A percentile compares a stretch with the other conserved stretches of the same genome.
Evolutionary conservation across 208 protist species (phyloP).

Genomic region (Herpetomonas samuelpessoai): DNA sequence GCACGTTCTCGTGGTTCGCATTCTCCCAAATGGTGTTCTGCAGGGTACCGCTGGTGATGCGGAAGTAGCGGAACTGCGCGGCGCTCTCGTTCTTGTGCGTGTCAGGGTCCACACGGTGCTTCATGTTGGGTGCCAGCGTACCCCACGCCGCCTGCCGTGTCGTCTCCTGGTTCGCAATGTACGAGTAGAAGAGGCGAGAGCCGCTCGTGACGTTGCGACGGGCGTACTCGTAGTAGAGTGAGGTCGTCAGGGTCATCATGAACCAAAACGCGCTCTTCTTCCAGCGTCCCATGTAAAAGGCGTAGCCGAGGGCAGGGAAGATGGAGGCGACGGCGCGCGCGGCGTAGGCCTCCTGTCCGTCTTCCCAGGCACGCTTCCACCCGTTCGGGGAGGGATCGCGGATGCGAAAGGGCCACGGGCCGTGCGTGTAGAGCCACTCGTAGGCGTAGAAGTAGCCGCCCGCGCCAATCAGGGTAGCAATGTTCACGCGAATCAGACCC

Average conservation of each 20-base stretch:
- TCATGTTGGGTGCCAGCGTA: slow-evolving; percentile 51
- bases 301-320: slow-evolving; percentile 75
- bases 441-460: slow-evolving; percentile 86
- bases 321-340: slow-evolving; percentile 58
- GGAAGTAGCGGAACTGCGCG: slow-evolving; percentile 75
- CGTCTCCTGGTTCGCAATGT: slow-evolving; percentile 57
- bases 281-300: slow-evolving; percentile 72
- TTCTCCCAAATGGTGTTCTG: slow-evolving; percentile 83
- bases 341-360: slow-evolving; percentile 63
- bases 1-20: slow-evolving; percentile 66
- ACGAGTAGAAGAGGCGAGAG: slow-evolving; percentile 75
- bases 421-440: slow-evolving; percentile 88
- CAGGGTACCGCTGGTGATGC: slow-evolving; percentile 57
- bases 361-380: slow-evolving; percentile 76
- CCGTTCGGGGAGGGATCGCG: slow-evolving; percentile 64
- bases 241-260: slow-evolving; percentile 24
- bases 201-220: slow-evolving; percentile 58
- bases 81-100: slow-evolving; percentile 75
- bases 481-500: slow-evolving; percentile 57
- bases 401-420: slow-evolving; percentile 65
- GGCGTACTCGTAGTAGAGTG: slow-evolving; percentile 79
- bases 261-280: slow-evolving; percentile 75
- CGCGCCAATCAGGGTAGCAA: slow-evolving; percentile 63
- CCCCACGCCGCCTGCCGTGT: slow-evolving; percentile 70
- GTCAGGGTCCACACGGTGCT: slow-evolving; percentile 75